Evolutionary conservation across 2,329 filamentous ascomycete species (phyloP).

Genomic region (Parastagonospora avenae): DNA sequence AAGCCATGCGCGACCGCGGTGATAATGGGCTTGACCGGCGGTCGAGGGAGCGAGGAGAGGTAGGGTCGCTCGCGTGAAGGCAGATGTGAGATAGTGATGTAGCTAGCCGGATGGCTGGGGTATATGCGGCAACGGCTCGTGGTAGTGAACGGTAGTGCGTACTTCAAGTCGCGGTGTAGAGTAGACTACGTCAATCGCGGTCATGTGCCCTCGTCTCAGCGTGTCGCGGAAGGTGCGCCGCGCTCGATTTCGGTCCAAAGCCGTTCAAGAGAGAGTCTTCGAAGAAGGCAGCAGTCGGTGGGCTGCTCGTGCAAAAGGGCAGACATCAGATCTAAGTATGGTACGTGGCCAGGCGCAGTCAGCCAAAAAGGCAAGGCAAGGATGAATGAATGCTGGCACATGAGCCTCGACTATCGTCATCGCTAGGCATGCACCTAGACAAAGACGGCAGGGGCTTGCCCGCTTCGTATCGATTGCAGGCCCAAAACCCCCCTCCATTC

Average conservation of each 20-base stretch:
- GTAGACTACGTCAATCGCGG: conserved; percentile 2
- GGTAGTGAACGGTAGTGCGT: conserved; percentile 12
- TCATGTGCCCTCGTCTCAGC: conserved; percentile 24
- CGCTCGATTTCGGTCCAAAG: conserved; percentile 5
- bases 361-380: conserved; percentile 1
- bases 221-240: conserved; percentile 26
- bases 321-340: conserved; percentile 10
- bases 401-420: conserved; percentile 17
- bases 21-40: conserved; percentile 18
- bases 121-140: background rate
- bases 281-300: no score
- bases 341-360: background rate
- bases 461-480: no score
- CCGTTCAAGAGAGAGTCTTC: background rate
- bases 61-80: conserved; percentile 4
- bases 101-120: conserved; percentile 3
- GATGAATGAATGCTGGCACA: conserved; percentile 12
- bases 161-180: conserved; percentile 18
- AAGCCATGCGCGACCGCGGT: conserved; percentile 40
- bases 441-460: conserved; percentile 7
- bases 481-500: background rate
- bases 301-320: background rate
- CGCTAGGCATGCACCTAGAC: conserved; percentile 17
- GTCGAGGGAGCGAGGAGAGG: conserved; percentile 3
- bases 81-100: conserved; percentile 1